A percentile compares a stretch with the other conserved stretches of the same genome.
These are phyloP conservation scores for Ustilago esculenta DNA, from an alignment of 1,284 basidiomycete species.

Conservation along the genomic window DNA sequence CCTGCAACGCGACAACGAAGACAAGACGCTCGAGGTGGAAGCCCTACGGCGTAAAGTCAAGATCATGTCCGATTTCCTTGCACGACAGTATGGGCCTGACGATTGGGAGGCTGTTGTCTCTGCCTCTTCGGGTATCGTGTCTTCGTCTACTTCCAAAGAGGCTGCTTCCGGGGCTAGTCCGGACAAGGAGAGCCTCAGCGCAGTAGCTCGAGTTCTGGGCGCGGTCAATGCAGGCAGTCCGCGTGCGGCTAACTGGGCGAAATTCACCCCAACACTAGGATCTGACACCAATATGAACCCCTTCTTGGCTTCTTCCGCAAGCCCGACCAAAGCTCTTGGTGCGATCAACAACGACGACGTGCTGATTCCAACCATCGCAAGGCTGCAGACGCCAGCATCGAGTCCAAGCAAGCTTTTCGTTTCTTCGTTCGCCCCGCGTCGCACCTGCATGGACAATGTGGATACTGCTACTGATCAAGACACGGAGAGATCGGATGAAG, in stretches of 20 bases:
- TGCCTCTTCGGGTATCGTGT: conserved; percentile 9
- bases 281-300: conserved; percentile 22
- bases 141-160: conserved; percentile 5
- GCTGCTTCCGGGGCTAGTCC: conserved; percentile 8
- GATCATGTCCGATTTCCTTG: conserved; percentile 52
- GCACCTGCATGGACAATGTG: not conserved
- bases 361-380: conserved; percentile 40
- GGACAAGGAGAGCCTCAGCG: conserved; percentile 36
- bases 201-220: conserved; percentile 30
- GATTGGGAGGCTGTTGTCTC: conserved; percentile 54
- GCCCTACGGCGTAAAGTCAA: conserved; percentile 44
- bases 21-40: conserved; percentile 59
- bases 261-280: conserved; percentile 22
- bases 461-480: not conserved
- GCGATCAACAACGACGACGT: conserved; percentile 48
- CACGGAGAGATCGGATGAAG: not conserved
- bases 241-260: conserved; percentile 12
- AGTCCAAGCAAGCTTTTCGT: conserved; percentile 35
- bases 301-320: conserved; percentile 14
- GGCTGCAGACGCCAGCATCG: conserved; percentile 25
- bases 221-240: conserved; percentile 27
- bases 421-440: conserved; percentile 11
- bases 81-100: conserved; percentile 44
- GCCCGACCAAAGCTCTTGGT: conserved; percentile 23
- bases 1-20: conserved; percentile 58